phyloP scores from a whole-genome alignment of 2,329 filamentous ascomycete genomes.

The Cyphellophora europaea region DNA sequence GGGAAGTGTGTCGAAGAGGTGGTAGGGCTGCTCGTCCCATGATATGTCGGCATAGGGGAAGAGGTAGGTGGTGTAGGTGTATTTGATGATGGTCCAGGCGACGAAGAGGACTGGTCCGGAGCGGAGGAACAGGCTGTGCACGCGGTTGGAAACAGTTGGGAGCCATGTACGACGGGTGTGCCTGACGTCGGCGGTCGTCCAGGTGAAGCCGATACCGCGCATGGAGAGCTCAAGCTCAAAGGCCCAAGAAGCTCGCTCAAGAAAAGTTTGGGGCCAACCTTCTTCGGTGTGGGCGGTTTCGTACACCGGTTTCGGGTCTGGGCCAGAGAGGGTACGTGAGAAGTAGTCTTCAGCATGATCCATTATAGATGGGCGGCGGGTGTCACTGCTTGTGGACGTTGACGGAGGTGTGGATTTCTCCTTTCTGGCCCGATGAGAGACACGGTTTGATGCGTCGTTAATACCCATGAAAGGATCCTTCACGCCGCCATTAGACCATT shows the following conservation, averaged over 20 bases:
- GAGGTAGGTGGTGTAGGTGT: slow-evolving; percentile 21
- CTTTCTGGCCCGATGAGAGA: neutral
- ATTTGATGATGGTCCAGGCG: slow-evolving; percentile 26
- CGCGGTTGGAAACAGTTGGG: slow-evolving; percentile 28
- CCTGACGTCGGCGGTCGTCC: slow-evolving; percentile 35
- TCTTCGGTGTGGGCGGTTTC: slow-evolving; percentile 30
- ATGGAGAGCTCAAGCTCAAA: slow-evolving; percentile 35
- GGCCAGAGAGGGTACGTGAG: slow-evolving; percentile 18
- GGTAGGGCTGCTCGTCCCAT: slow-evolving; percentile 3
- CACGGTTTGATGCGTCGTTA: neutral
- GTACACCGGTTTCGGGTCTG: slow-evolving; percentile 22
- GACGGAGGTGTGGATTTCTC: neutral
- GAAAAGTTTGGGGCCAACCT: slow-evolving; percentile 28
- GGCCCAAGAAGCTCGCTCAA: slow-evolving; percentile 34
- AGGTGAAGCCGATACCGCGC: slow-evolving; percentile 36
- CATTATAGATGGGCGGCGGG: slow-evolving; percentile 1
- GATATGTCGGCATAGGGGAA: slow-evolving; percentile 3
- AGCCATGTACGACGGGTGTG: slow-evolving; percentile 36
- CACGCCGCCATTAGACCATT: slow-evolving; percentile 13
- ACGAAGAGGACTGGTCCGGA: slow-evolving; percentile 27
- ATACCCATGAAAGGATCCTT: slow-evolving; percentile 10
- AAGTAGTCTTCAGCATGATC: slow-evolving; percentile 5
- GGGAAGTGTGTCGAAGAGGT: slow-evolving; percentile 27
- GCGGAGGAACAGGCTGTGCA: slow-evolving; percentile 31
- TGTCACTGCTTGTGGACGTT: neutral